These are phyloP conservation scores for Fusarium dimerum DNA, from an alignment of 2,329 filamentous ascomycete species.

Conservation along the genomic window DNA sequence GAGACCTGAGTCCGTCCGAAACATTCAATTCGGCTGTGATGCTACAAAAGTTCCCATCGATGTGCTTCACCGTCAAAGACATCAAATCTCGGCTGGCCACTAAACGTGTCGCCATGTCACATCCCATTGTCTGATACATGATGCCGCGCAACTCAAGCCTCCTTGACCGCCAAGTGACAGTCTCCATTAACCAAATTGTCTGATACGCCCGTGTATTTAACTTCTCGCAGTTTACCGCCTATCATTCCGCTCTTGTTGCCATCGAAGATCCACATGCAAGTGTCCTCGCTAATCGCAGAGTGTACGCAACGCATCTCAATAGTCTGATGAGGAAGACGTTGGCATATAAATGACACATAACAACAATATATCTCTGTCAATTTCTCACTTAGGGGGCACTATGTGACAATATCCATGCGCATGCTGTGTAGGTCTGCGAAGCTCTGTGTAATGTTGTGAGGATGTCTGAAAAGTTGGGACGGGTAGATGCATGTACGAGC, in stretches of 20 bases:
- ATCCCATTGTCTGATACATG: conserved; percentile 10
- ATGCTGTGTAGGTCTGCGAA: neutral
- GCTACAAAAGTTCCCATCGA: conserved; percentile 5
- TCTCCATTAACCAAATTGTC: neutral
- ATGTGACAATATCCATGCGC: neutral
- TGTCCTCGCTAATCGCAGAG: neutral
- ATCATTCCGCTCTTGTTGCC: neutral
- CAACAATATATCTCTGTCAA: neutral
- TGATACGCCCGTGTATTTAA: neutral
- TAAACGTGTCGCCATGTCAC: conserved; percentile 5
- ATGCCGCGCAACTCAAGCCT: conserved; percentile 5
- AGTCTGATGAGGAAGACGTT: neutral
- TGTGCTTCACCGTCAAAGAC: conserved; percentile 19
- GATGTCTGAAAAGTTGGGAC: neutral
- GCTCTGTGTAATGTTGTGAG: neutral
- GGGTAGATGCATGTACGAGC: neutral
- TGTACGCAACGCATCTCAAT: neutral
- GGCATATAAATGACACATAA: neutral
- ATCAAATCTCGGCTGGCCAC: conserved; percentile 23
- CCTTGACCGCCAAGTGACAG: conserved; percentile 13
- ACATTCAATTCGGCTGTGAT: conserved; percentile 2
- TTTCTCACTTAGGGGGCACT: neutral
- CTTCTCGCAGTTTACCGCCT: neutral
- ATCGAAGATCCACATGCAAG: neutral
- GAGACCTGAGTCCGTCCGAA: neutral